Evolutionary conservation across 176 grass and related monocot genomes (phyloP).

Genomic region (Oryza australiensis): DNA sequence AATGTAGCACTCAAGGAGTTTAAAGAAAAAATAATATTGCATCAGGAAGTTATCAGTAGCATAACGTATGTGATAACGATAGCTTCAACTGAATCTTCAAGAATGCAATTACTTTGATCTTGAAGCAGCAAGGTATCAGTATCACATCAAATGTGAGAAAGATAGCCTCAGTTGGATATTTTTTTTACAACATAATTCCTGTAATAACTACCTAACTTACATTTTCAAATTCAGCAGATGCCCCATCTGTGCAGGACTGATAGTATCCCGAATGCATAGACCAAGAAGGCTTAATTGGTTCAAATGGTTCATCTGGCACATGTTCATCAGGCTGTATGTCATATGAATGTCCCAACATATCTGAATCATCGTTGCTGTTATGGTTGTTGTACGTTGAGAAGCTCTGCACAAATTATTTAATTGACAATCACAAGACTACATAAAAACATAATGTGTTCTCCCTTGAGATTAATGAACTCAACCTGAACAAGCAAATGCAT

Average conservation of each 20-base stretch:
- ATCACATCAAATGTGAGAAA: neutral
- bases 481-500: neutral
- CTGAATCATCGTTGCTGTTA: conserved; percentile 31
- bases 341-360: conserved; percentile 30
- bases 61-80: neutral
- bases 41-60: neutral
- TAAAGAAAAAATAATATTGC: conserved; percentile 13
- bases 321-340: conserved; percentile 40
- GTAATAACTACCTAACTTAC: conserved; percentile 48
- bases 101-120: neutral
- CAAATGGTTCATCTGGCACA: conserved; percentile 34
- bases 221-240: conserved; percentile 38
- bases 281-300: conserved; percentile 65
- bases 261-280: conserved; percentile 52
- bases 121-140: neutral
- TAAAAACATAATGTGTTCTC: neutral
- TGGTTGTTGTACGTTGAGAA: conserved; percentile 44
- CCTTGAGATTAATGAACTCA: neutral
- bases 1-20: neutral
- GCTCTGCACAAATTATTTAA: conserved; percentile 35
- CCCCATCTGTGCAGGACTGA: conserved; percentile 44
- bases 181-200: neutral
- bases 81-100: neutral
- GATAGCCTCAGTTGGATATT: neutral
- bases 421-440: neutral